Evolutionary conservation across 1,284 basidiomycete species (phyloP), one percentile per base, ranked within the genome.

Genomic region (Ganoderma sp.): DNA sequence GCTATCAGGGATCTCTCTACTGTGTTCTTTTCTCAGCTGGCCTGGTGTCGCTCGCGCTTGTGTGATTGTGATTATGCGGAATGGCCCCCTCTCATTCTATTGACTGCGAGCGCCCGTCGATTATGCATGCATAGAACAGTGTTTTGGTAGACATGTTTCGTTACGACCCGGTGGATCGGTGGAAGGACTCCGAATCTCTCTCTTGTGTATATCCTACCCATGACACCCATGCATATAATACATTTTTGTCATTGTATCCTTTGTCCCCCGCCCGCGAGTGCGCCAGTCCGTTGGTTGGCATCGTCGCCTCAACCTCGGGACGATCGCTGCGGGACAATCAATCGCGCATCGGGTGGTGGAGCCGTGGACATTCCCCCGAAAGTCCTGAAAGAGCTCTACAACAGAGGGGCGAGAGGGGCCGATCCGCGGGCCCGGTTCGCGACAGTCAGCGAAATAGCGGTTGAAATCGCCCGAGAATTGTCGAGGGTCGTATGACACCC

Each of bases 131-230:
- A 39, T 48, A 68, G 69, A 63, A 69, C 67, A 60, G 52, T 56
- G 41, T 61, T 61, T 62, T 64, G 64, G 61, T 73, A 73, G 71
- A 73, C 67, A 66, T 59, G 50, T 70, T 61, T 64, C 54, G 61
- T 65, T 65, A 64, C 56, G 66, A 67, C 60, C 64, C 61, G 56
- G 63, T 62, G 61, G 67, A 66, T 61, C 61, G 56, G 63, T 62
- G 61, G 67, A 66, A 58, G 71, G 67, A 67, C 63, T 52, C 48
- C 4, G 48, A 52, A 52, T 70, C 19, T 48, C 45, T 48, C 45
- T 48, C 54, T 39, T 67, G 67, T 69, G 69, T 66, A 67, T 72
- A 72, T 50, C 57, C 66, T 72, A 72, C 56, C 37, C 63, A 61
- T 67, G 63, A 61, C 50, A 64, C 57, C 12, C 48, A 52, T 52